These are phyloP conservation scores for Trichophyton rubrum DNA, from an alignment of 2,329 filamentous ascomycete species.

Conservation along the genomic window DNA sequence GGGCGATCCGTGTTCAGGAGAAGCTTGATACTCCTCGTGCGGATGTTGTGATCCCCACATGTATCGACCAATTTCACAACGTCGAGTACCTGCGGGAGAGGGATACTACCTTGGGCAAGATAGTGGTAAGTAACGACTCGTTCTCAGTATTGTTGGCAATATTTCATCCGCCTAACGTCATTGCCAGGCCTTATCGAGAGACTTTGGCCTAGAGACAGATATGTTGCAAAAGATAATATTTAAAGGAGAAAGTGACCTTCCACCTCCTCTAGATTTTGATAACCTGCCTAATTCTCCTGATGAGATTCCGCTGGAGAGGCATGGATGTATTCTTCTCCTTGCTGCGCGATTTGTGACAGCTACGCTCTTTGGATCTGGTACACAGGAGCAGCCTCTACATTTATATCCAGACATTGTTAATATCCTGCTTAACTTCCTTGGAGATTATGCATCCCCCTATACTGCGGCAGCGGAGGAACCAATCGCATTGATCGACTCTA, in stretches of 20 bases:
- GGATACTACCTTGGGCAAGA: slow-evolving; percentile 45
- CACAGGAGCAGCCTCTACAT: slow-evolving; percentile 27
- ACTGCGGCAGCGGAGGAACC: slow-evolving; percentile 17
- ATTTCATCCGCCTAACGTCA: slow-evolving; percentile 6
- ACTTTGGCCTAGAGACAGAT: slow-evolving; percentile 39
- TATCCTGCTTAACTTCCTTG: slow-evolving; percentile 42
- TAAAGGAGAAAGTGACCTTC: slow-evolving; percentile 29
- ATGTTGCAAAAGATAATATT: slow-evolving; percentile 37
- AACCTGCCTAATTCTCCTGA: slow-evolving; percentile 41
- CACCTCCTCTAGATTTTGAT: slow-evolving; percentile 39
- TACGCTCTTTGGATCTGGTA: slow-evolving; percentile 35
- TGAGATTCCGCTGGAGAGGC: slow-evolving; percentile 45
- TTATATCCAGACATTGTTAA: slow-evolving; percentile 43
- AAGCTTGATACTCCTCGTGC: slow-evolving; percentile 41
- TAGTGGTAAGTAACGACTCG: slow-evolving; percentile 31
- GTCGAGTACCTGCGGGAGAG: slow-evolving; percentile 40
- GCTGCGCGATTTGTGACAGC: slow-evolving; percentile 40
- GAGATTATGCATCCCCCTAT: slow-evolving; percentile 28
- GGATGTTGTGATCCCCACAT: not conserved
- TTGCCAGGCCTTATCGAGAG: slow-evolving; percentile 39
- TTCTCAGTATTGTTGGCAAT: not conserved
- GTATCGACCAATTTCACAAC: slow-evolving; percentile 38
- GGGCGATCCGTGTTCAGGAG: slow-evolving; percentile 43
- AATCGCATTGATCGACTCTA: slow-evolving; percentile 43
- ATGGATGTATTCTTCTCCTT: slow-evolving; percentile 43